These are phyloP conservation scores for Cladosporium sp. DNA, from an alignment of 2,329 filamentous ascomycete species.

Conservation along the genomic window DNA sequence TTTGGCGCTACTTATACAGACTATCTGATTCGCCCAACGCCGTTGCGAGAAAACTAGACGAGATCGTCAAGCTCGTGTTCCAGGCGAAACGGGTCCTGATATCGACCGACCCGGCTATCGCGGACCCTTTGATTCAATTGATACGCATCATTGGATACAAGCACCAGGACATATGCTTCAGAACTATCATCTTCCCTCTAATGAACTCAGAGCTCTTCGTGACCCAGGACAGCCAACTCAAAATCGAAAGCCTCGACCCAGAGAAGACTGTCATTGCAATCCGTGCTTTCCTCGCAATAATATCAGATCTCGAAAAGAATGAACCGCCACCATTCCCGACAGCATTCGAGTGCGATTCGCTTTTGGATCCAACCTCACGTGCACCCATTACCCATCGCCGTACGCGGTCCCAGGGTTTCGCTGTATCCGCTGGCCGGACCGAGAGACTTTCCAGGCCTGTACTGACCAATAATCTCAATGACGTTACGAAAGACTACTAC, in stretches of 20 bases:
- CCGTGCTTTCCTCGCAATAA: slow-evolving; percentile 84
- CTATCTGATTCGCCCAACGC: slow-evolving; percentile 62
- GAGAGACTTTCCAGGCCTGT: slow-evolving; percentile 64
- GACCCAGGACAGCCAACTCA: slow-evolving; percentile 60
- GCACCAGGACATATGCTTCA: slow-evolving; percentile 89
- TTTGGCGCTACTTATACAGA: slow-evolving; percentile 94
- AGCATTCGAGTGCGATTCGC: slow-evolving; percentile 49
- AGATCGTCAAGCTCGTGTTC: slow-evolving; percentile 79
- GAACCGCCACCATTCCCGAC: slow-evolving; percentile 82
- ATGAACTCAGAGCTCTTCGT: slow-evolving; percentile 89
- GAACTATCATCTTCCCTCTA: slow-evolving; percentile 86
- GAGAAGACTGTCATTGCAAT: slow-evolving; percentile 98
- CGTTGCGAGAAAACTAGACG: slow-evolving; percentile 77
- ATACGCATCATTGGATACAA: slow-evolving; percentile 93
- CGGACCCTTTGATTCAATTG: slow-evolving; percentile 86
- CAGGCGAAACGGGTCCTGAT: slow-evolving; percentile 78
- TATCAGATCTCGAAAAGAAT: slow-evolving; percentile 85
- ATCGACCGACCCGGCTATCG: slow-evolving; percentile 76
- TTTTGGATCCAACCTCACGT: slow-evolving; percentile 36
- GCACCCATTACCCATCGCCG: slow-evolving; percentile 32
- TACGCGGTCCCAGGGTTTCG: slow-evolving; percentile 33
- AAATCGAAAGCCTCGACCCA: slow-evolving; percentile 88
- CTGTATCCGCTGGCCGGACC: slow-evolving; percentile 45
- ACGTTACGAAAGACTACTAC: slow-evolving; percentile 80
- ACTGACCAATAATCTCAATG: slow-evolving; percentile 60